Evolutionary conservation across 1,139 yeast species (phyloP), one percentile per base, ranked within the genome.

Genomic region (Debaryomyces sp.): DNA sequence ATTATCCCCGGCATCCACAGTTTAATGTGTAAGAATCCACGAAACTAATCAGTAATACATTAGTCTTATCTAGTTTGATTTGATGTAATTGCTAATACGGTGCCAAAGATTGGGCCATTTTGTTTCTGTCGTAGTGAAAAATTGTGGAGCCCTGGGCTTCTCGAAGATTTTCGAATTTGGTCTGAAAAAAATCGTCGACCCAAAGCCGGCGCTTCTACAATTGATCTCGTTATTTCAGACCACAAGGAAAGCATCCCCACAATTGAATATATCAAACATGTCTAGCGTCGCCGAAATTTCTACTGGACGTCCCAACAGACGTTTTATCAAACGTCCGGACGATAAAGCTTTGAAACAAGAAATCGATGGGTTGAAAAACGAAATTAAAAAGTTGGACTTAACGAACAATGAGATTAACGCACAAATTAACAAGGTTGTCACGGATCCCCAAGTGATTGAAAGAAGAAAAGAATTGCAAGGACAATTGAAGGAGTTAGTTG

Each of bases 301-400:
- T 32, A 44, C 60, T 48, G 50, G 58, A 43, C 53, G 47, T 48
- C 42, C 54, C 39, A 47, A 50, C 30, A 62, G 63, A 56, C 81
- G 80, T 59, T 81, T 78, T 66, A 78, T 85, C 69, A 86, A 86
- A 68, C 84, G 87, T 66, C 95, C 96, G 52, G 96, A 91, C 67
- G 84, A 81, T 64, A 72, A 82, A 58, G 81, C 70, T 45, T 68
- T 75, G 66, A 88, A 87, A 66, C 79, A 78, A 55, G 79, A 82
- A 60, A 66, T 89, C 55, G 81, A 78, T 43, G 77, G 74, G 47
- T 75, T 89, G 59, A 82, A 84, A 60, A 79, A 79, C 43, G 89
- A 87, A 63, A 81, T 92, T 68, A 84, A 86, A 64, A 82, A 79
- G 61, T 80, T 88, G 68, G 94, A 89, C 64, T 69, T 71, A 52